Evolutionary conservation across 2,329 filamentous ascomycete genomes (phyloP), one percentile per base, ranked within the genome.

Genomic region (Fusarium verticillioides): DNA sequence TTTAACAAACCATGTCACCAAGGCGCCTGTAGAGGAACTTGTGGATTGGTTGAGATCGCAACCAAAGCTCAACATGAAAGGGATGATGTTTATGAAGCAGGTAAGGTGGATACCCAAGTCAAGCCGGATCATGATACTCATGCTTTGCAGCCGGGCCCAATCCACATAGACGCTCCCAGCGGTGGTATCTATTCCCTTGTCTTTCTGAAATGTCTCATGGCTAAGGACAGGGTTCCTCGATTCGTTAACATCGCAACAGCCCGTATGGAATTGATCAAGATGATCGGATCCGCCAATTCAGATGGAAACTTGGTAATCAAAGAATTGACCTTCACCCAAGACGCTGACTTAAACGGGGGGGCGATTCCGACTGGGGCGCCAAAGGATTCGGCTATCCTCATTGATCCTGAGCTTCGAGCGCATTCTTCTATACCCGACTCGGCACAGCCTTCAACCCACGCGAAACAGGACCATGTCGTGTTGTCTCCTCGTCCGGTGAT

Each of bases 331-430:
- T 12, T 11, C 5, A 2, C 21, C 28, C 5, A 5, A 50, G 21
- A 9, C 15, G 10, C 3, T 4, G 21, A 3, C 15, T 23, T 13
- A 2, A 0, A 9, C 3, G 15, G 5, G 7, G 21, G 9, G 1
- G 9, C 21, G 28, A 32, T 9, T 9, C 2, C 5, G 2, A 9
- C 21, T 4, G 11, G 10, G 4, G 5, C 6, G 0, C 28, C 11
- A 23, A 9, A 50, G 10, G 10, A 50, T 23, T 15, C 7, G 10
- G 47, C 28, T 18, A 19, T 50, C 21, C 21, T 28, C 21, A 12
- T 34, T 23, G 47, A 50, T 50, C 21, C 28, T 5, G 4, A 18
- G 10, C 47, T 50, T 34, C 28, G 7, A 34, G 10, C 7, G 5
- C 5, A 2, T 50, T 50, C 28, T 32, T 13, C 5, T 7, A 13